Conservation (phyloP, 441 rosid genomes). For the Biscutella laevigata region DNA sequence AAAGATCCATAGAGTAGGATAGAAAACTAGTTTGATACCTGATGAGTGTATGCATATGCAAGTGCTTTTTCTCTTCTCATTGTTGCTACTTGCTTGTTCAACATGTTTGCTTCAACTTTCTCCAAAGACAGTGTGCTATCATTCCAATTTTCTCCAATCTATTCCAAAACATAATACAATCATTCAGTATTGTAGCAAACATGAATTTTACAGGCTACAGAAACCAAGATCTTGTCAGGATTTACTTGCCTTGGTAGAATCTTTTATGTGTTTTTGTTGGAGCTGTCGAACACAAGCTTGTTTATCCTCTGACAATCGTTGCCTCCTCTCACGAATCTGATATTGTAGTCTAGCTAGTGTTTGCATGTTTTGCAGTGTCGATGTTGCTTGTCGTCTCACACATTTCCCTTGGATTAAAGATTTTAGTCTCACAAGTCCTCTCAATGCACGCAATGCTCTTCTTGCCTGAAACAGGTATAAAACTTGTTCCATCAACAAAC, state of each 20-base stretch:
- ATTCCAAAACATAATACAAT: conserved; percentile 10
- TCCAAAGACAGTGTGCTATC: conserved; percentile 54
- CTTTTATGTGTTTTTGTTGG: conserved; percentile 52
- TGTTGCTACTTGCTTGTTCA: conserved; percentile 65
- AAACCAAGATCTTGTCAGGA: not conserved
- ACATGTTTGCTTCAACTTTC: conserved; percentile 53
- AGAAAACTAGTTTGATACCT: conserved; percentile 36
- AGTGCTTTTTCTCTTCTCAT: conserved; percentile 85
- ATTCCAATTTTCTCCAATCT: conserved; percentile 67
- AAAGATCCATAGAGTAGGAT: not conserved
- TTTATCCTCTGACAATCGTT: conserved; percentile 72
- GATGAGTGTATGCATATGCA: conserved; percentile 89
- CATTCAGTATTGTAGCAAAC: conserved; percentile 16
- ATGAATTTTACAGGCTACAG: conserved; percentile 19
- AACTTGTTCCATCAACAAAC: not conserved
- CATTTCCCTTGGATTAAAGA: conserved; percentile 58
- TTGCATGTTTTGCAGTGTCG: conserved; percentile 79
- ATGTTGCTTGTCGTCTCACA: conserved; percentile 68
- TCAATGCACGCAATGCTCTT: conserved; percentile 77
- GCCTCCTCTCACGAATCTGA: conserved; percentile 65
- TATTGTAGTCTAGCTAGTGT: conserved; percentile 78
- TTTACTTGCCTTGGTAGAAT: conserved; percentile 32
- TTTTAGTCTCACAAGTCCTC: conserved; percentile 80
- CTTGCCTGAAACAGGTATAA: conserved; percentile 46
- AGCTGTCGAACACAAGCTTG: conserved; percentile 60